A percentile compares a stretch with the other conserved stretches of the same genome.
phyloP scores from a whole-genome alignment of 805 yeast species.

The Wickerhamiella musiphila region DNA sequence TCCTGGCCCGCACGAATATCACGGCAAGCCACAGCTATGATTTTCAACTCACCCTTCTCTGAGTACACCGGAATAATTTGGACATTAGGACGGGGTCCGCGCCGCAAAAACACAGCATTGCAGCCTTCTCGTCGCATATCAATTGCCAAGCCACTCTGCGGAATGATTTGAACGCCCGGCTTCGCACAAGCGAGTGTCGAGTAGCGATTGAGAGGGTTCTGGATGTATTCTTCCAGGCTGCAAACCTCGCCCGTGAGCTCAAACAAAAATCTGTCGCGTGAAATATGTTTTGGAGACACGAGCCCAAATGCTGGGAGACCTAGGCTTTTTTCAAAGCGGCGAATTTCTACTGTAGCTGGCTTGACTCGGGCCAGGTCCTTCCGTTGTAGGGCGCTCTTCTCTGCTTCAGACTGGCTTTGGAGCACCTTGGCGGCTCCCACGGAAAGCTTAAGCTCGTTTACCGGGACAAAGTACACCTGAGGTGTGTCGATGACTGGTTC shows the following conservation, averaged over 20 bases:
- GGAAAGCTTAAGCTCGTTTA: conserved; percentile 2
- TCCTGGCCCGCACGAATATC: conserved; percentile 52
- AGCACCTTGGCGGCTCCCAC: background rate
- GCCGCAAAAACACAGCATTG: conserved; percentile 52
- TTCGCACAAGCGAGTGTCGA: conserved; percentile 51
- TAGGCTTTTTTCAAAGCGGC: conserved; percentile 7
- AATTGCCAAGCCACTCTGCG: conserved; percentile 44
- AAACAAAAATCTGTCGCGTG: conserved; percentile 32
- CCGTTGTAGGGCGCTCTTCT: background rate
- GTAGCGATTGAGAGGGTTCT: conserved; percentile 61
- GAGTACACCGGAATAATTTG: conserved; percentile 32
- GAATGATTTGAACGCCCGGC: conserved; percentile 36
- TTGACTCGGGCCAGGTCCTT: background rate
- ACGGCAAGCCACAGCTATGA: conserved; percentile 38
- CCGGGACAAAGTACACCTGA: conserved; percentile 3
- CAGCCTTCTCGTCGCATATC: conserved; percentile 76
- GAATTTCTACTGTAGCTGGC: background rate
- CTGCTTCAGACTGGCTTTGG: background rate
- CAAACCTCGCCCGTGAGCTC: conserved; percentile 64
- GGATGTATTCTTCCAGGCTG: conserved; percentile 42
- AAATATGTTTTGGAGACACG: conserved; percentile 27
- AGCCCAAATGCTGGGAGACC: conserved; percentile 61
- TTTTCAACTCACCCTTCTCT: conserved; percentile 27
- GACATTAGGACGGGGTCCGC: conserved; percentile 64
- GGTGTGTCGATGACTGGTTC: conserved; percentile 1